Conservation (phyloP, 2,329 filamentous ascomycete genomes). For the Botrytis byssoidea region DNA sequence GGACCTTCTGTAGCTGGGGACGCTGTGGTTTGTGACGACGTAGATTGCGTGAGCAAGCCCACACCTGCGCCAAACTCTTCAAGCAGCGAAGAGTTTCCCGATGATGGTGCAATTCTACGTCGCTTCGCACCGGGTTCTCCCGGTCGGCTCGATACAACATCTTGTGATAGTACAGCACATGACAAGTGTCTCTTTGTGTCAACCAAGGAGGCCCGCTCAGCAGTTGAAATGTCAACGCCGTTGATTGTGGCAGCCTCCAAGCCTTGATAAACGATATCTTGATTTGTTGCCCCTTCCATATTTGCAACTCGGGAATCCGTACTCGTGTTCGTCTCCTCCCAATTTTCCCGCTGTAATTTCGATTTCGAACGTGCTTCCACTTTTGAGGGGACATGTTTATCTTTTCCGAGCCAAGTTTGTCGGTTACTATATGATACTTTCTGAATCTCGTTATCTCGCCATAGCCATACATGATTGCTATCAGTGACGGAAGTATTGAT, state of each 20-base stretch:
- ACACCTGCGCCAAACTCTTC: not conserved
- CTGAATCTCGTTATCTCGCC: no score
- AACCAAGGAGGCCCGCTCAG: not conserved
- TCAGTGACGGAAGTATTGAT: conserved; percentile 15
- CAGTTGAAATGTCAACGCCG: not conserved
- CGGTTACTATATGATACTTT: not conserved
- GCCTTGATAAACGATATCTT: not conserved
- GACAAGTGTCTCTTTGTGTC: not conserved
- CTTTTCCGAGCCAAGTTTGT: rapidly evolving
- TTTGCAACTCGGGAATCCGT: not conserved
- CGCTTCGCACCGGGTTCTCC: not conserved
- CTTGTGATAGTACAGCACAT: not conserved
- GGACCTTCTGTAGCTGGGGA: not conserved
- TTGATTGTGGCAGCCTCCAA: not conserved
- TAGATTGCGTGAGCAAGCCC: not conserved
- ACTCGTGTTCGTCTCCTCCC: not conserved
- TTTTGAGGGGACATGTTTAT: not conserved
- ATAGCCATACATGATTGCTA: not conserved
- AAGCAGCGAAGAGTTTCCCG: not conserved
- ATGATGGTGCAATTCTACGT: not conserved
- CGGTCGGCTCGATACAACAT: not conserved
- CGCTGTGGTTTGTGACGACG: not conserved
- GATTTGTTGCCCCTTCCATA: not conserved
- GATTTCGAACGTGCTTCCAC: not conserved
- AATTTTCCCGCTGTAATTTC: not conserved